Evolutionary conservation across 371 early-diverging fungal genomes (phyloP), one percentile per base, ranked within the genome.

Genomic region (Lichtheimia ramosa): DNA sequence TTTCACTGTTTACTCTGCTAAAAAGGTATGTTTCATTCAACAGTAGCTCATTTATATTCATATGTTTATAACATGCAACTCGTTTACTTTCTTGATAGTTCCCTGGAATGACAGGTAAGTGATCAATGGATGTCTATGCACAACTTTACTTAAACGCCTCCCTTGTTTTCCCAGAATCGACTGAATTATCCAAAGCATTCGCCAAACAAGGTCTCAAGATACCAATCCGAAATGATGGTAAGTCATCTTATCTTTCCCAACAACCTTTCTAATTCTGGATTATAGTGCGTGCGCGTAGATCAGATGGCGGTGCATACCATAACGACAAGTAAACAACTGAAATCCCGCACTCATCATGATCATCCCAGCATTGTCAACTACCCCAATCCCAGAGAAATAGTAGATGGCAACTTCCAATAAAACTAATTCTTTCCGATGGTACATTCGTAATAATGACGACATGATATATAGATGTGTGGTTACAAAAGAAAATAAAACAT

Each of bases 151-250:
- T 34, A 23, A 16, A 24, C 20, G 28, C n/a, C 7, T 21, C 25
- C 34, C 34, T 34, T n/a, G n/a, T 8, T 34, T 10, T 8, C 34
- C 1, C 69, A 91, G 96, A 95, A 82, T 93, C 95, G 3, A 95
- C 96, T 6, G 88, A 88, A 40, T 66, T 96, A 24, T 93, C 95
- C 14, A 89, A 92, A 62, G 83, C 87, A 8, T 91, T 96, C 79
- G 95, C 96, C 2, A 90, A 91, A 52, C 96, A 96, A 64, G 96
- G 96, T 0, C 74, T 96, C 51, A 95, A 94, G 66, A 94, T 96
- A 59, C 91, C 94, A 2, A 93, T 96, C 65, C 83, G 95, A 40
- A 96, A 94, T 60, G 93, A 94, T 66, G 81, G 78, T 72, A 60
- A 58, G 59, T 43, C 15, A n/a, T 24, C 34, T 16, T 14, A 25